Conservation (phyloP, 768 basidiomycete species). For the Agrocybe chaxingu region DNA sequence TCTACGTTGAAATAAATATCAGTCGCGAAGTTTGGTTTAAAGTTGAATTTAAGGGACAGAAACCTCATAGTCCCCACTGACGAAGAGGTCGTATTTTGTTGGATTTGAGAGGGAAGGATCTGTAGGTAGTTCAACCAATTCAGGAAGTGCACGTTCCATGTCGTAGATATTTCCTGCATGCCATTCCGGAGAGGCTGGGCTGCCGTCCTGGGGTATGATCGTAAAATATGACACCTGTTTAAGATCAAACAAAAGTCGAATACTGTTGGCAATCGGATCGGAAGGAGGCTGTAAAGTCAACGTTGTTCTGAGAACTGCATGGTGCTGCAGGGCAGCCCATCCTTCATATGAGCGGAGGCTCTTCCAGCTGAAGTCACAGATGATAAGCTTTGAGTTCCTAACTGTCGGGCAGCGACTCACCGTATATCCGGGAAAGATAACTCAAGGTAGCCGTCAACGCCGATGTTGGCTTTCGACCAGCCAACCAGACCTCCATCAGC, state of each 20-base stretch:
- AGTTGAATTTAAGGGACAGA: constrained; percentile 1
- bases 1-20: constrained; percentile 36
- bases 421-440: constrained; percentile 66
- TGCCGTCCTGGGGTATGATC: constrained; percentile 43
- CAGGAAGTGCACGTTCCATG: constrained; percentile 49
- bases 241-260: constrained; percentile 57
- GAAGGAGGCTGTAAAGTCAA: constrained; percentile 54
- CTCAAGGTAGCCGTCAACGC: constrained; percentile 44
- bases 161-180: constrained; percentile 85
- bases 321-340: constrained; percentile 85
- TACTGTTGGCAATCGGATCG: constrained; percentile 16
- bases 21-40: background rate
- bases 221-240: constrained; percentile 77
- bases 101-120: constrained; percentile 36
- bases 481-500: constrained; percentile 58
- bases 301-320: constrained; percentile 63
- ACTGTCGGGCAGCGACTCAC: constrained; percentile 24
- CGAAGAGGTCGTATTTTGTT: constrained; percentile 62
- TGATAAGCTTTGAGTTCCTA: background rate
- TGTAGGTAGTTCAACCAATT: constrained; percentile 46
- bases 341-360: constrained; percentile 74
- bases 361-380: constrained; percentile 52
- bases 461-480: constrained; percentile 49
- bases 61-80: constrained; percentile 86
- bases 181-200: constrained; percentile 48